Percentiles rank a stretch among this genome's conserved stretches.
Evolutionary conservation across 805 yeast genomes (phyloP).

Genomic region (Metschnikowia hibisci): DNA sequence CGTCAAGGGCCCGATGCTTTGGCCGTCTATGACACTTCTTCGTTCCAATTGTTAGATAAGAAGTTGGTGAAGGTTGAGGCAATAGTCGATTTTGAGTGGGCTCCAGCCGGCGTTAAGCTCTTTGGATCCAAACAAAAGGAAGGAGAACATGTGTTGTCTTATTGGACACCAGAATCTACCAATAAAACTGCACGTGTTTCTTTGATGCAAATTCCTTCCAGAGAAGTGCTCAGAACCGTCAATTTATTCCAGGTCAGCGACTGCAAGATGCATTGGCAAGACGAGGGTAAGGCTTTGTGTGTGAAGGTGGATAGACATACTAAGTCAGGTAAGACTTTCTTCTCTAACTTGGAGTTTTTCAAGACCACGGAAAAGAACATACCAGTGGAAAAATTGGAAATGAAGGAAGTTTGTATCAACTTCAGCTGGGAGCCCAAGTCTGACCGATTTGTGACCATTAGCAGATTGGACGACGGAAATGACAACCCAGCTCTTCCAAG

Average conservation of each 20-base stretch:
- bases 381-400: conserved; percentile 92
- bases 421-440: conserved; percentile 96
- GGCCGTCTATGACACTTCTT: conserved; percentile 79
- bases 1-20: conserved; percentile 91
- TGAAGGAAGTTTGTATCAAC: conserved; percentile 80
- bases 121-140: conserved; percentile 51
- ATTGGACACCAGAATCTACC: conserved; percentile 93
- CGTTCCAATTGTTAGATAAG: conserved; percentile 79
- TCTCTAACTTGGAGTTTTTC: conserved; percentile 90
- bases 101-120: conserved; percentile 80
- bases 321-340: conserved; percentile 86
- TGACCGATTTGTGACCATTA: conserved; percentile 78
- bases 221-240: conserved; percentile 80
- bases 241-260: conserved; percentile 93
- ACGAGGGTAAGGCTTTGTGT: conserved; percentile 75
- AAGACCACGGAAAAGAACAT: conserved; percentile 81
- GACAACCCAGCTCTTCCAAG: conserved; percentile 62
- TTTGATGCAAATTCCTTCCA: conserved; percentile 80
- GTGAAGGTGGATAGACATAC: conserved; percentile 97
- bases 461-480: conserved; percentile 53
- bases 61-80: conserved; percentile 81
- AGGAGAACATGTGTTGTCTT: conserved; percentile 69
- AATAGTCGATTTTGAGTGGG: conserved; percentile 88
- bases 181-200: conserved; percentile 96
- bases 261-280: conserved; percentile 92